Percentiles rank a stretch among this genome's conserved stretches.
These are phyloP conservation scores for Pseudopyrenochaeta lycopersici DNA, from an alignment of 2,329 filamentous ascomycete genomes.

Conservation along the genomic window DNA sequence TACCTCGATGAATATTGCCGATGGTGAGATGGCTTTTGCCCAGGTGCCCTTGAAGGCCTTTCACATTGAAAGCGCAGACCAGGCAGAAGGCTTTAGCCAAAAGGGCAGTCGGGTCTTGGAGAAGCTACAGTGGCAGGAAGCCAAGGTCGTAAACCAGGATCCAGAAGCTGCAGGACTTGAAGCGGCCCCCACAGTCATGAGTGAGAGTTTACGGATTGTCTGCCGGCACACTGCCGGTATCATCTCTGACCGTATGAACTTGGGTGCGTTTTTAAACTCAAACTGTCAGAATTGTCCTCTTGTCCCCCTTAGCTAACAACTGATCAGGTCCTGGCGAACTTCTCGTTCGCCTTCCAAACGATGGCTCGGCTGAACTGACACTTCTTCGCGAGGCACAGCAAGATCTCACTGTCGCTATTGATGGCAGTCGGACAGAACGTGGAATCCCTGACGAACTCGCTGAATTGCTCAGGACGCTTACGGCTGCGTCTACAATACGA, in stretches of 20 bases:
- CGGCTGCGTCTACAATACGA: constrained; percentile 71
- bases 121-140: constrained; percentile 69
- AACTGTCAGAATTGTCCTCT: neutral
- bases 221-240: constrained; percentile 79
- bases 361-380: constrained; percentile 46
- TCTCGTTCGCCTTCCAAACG: constrained; percentile 55
- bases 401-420: constrained; percentile 79
- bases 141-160: constrained; percentile 77
- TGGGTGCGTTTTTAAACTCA: constrained; percentile 60
- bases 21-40: constrained; percentile 74
- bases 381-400: constrained; percentile 72
- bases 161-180: constrained; percentile 64
- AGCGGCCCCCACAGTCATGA: constrained; percentile 73
- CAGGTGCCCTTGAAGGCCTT: constrained; percentile 74
- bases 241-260: constrained; percentile 83
- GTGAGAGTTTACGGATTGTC: constrained; percentile 78
- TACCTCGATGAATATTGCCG: constrained; percentile 73
- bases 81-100: constrained; percentile 55
- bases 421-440: constrained; percentile 46
- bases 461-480: constrained; percentile 68
- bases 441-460: constrained; percentile 67
- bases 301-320: constrained; percentile 1
- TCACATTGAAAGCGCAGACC: constrained; percentile 67
- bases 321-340: constrained; percentile 55
- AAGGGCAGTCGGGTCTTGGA: constrained; percentile 53